Evolutionary conservation across 2,329 filamentous ascomycete genomes (phyloP).

Genomic region (Fusarium falciforme): DNA sequence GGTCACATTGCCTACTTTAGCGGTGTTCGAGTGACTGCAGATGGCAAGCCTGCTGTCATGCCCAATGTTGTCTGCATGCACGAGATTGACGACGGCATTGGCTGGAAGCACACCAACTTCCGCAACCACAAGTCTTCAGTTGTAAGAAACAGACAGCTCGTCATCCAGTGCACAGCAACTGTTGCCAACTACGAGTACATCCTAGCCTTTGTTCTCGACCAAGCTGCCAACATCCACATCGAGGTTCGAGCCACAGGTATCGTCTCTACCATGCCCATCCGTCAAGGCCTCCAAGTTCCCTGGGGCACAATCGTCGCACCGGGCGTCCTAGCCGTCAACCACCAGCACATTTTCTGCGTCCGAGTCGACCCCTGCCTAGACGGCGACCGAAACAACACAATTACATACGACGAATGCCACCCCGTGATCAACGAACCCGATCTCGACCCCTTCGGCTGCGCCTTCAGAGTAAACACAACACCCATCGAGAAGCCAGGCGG

Average conservation of each 20-base stretch:
- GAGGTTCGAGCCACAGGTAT: conserved; percentile 53
- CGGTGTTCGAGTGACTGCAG: conserved; percentile 49
- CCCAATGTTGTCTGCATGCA: conserved; percentile 61
- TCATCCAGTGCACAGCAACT: conserved; percentile 69
- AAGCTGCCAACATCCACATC: conserved; percentile 54
- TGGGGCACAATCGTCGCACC: conserved; percentile 70
- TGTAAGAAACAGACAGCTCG: conserved; percentile 63
- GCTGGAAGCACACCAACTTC: conserved; percentile 70
- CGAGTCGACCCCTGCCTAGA: conserved; percentile 72
- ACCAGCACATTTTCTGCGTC: conserved; percentile 72
- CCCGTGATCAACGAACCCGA: conserved; percentile 46
- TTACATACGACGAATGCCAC: conserved; percentile 21
- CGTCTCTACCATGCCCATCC: conserved; percentile 55
- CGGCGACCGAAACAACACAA: conserved; percentile 60
- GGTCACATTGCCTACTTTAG: conserved; percentile 64
- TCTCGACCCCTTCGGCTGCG: conserved; percentile 62
- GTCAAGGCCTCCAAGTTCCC: conserved; percentile 61
- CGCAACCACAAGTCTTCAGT: conserved; percentile 65
- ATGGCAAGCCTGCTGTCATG: conserved; percentile 73
- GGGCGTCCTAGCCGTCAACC: conserved; percentile 70
- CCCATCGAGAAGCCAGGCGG: conserved; percentile 54
- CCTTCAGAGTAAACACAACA: conserved; percentile 54
- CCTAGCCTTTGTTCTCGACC: conserved; percentile 58
- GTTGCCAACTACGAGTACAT: conserved; percentile 70
- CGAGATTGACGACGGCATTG: conserved; percentile 57